Evolutionary conservation across 2,329 filamentous ascomycete species (phyloP).

Genomic region (Coniochaeta ligniaria): DNA sequence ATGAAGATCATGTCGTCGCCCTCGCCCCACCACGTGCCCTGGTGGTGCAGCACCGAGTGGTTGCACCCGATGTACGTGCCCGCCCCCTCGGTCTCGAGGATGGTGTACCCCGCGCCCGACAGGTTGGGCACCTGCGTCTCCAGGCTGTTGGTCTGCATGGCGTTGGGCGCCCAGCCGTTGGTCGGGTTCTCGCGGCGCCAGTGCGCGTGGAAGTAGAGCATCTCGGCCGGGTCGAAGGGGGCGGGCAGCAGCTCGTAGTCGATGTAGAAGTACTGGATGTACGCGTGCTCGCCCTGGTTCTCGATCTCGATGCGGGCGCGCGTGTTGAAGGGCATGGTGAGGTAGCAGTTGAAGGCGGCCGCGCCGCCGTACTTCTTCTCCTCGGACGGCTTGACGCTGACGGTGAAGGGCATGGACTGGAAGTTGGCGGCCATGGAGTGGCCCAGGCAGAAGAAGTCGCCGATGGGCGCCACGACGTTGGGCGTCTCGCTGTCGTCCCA

Average conservation of each 20-base stretch:
- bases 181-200: conserved; percentile 25
- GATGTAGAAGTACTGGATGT: conserved; percentile 27
- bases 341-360: conserved; percentile 25
- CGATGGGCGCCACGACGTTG: conserved; percentile 21
- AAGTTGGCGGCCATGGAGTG: conserved; percentile 25
- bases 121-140: conserved; percentile 24
- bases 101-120: conserved; percentile 19
- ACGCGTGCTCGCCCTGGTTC: conserved; percentile 23
- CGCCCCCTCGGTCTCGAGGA: conserved; percentile 21
- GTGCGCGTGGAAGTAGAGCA: conserved; percentile 25
- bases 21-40: conserved; percentile 26
- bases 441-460: conserved; percentile 24
- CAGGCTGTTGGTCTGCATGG: conserved; percentile 23
- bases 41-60: conserved; percentile 22
- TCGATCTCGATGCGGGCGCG: conserved; percentile 25
- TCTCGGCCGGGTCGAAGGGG: conserved; percentile 16
- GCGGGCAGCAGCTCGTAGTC: conserved; percentile 23
- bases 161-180: conserved; percentile 21
- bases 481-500: conserved; percentile 24
- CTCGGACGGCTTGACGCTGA: conserved; percentile 22
- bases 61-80: conserved; percentile 24
- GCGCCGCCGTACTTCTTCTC: conserved; percentile 25
- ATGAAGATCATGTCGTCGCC: conserved; percentile 27
- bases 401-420: conserved; percentile 24
- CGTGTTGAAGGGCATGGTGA: conserved; percentile 25